Percentiles rank a stretch among this genome's conserved stretches.
These are phyloP conservation scores for Candida insectorum DNA, from an alignment of 805 yeast genomes.

Conservation along the genomic window DNA sequence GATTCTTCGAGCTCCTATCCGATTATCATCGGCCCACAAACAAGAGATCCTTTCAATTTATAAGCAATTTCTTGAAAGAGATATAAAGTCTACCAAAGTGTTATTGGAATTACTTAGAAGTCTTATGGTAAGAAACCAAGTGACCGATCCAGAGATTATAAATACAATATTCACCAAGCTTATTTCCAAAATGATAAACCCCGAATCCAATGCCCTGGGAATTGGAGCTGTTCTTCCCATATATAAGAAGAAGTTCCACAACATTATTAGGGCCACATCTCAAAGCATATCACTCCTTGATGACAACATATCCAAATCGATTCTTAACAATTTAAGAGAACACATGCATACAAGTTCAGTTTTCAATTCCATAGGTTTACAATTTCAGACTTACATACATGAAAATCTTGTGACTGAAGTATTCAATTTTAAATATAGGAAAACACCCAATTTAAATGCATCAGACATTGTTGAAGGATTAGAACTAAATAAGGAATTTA, in stretches of 20 bases:
- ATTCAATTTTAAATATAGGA: conserved; percentile 11
- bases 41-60: conserved; percentile 3
- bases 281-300: conserved; percentile 25
- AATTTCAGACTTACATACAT: not conserved
- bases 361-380: not conserved
- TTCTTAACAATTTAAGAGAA: conserved; percentile 14
- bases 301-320: conserved; percentile 13
- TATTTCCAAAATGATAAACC: not conserved
- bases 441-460: not conserved
- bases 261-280: conserved; percentile 23
- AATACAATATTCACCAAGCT: conserved; percentile 1
- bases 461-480: not conserved
- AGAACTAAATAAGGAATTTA: not conserved
- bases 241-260: conserved; percentile 22
- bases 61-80: conserved; percentile 1
- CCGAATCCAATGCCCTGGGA: not conserved
- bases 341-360: not conserved
- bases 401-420: conserved; percentile 5
- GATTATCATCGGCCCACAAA: not conserved
- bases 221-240: not conserved
- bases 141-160: conserved; percentile 8
- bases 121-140: conserved; percentile 10
- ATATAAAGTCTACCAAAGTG: conserved; percentile 1
- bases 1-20: conserved; percentile 1
- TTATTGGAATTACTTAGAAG: conserved; percentile 10